phyloP scores from a whole-genome alignment of 768 basidiomycete genomes.

The Gloeostereum incarnatum region DNA sequence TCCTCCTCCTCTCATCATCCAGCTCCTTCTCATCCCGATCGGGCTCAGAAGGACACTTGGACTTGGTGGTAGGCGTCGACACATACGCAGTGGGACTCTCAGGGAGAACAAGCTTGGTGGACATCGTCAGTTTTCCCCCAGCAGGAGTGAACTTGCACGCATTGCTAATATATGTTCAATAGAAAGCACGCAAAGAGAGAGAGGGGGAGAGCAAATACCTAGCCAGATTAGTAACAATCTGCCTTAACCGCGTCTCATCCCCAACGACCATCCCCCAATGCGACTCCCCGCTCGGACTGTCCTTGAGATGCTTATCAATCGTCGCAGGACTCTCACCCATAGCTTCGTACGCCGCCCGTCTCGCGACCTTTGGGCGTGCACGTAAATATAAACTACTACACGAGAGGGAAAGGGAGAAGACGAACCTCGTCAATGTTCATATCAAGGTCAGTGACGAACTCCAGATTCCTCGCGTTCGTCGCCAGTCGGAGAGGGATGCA shows the following conservation, averaged over 20 bases:
- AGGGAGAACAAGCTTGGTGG: slow-evolving; percentile 39
- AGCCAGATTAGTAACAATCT: slow-evolving; percentile 61
- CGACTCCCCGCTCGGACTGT: slow-evolving; percentile 18
- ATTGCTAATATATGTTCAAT: slow-evolving; percentile 31
- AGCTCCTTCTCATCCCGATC: not conserved
- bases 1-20: slow-evolving; percentile 1
- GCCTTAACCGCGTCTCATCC: slow-evolving; percentile 59
- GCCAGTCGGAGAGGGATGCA: slow-evolving; percentile 46
- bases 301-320: slow-evolving; percentile 18
- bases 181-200: not conserved
- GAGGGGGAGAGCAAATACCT: slow-evolving; percentile 21
- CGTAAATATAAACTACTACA: not conserved
- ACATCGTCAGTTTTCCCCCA: slow-evolving; percentile 46
- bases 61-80: not conserved
- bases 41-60: not conserved
- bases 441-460: slow-evolving; percentile 51
- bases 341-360: slow-evolving; percentile 32
- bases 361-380: slow-evolving; percentile 27
- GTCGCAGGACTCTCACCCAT: slow-evolving; percentile 26
- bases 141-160: slow-evolving; percentile 53
- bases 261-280: slow-evolving; percentile 52
- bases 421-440: slow-evolving; percentile 37
- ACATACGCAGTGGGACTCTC: too few species aligned
- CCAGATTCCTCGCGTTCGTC: slow-evolving; percentile 48
- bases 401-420: not conserved